Conservation (phyloP, 1,284 basidiomycete species). For the Ceratobasidium sp. region DNA sequence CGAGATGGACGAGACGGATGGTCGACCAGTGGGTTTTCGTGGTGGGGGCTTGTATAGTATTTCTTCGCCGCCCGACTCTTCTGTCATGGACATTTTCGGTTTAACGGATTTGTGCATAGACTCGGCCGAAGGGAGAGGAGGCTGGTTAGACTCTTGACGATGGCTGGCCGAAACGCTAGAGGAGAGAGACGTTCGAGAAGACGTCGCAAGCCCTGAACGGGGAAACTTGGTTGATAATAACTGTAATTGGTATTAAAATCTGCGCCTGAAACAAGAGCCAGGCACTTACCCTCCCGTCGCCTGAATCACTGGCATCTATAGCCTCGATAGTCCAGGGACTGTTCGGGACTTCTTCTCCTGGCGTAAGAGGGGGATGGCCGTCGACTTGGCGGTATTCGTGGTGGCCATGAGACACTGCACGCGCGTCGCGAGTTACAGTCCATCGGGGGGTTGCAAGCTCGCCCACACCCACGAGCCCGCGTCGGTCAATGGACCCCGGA, state of each 20-base stretch:
- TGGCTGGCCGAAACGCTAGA: conserved; percentile 24
- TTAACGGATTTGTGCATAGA: conserved; percentile 56
- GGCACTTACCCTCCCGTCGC: conserved; percentile 68
- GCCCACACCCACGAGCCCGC: conserved; percentile 88
- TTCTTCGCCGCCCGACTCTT: conserved; percentile 81
- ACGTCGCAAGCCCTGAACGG: conserved; percentile 18
- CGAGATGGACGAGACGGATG: conserved; percentile 41
- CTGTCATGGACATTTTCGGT: conserved; percentile 65
- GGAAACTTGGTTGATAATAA: conserved; percentile 20
- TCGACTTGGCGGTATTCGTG: conserved; percentile 22
- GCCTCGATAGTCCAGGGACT: conserved; percentile 88
- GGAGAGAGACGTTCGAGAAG: conserved; percentile 25
- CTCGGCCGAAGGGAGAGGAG: conserved; percentile 3
- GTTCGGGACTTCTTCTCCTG: conserved; percentile 44
- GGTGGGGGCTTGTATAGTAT: conserved; percentile 67
- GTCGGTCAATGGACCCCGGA: conserved; percentile 82
- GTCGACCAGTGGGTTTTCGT: conserved; percentile 40
- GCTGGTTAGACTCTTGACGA: background rate
- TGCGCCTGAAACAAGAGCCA: conserved; percentile 40
- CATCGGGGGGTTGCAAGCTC: conserved; percentile 97
- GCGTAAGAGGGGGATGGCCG: background rate
- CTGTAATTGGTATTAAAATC: background rate
- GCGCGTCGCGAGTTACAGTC: conserved; percentile 56
- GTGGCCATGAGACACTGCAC: conserved; percentile 43
- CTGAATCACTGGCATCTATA: conserved; percentile 69